Base-by-base conservation (phyloP, 768 basidiomycete genomes). In the Calvatia gigantea region DNA sequence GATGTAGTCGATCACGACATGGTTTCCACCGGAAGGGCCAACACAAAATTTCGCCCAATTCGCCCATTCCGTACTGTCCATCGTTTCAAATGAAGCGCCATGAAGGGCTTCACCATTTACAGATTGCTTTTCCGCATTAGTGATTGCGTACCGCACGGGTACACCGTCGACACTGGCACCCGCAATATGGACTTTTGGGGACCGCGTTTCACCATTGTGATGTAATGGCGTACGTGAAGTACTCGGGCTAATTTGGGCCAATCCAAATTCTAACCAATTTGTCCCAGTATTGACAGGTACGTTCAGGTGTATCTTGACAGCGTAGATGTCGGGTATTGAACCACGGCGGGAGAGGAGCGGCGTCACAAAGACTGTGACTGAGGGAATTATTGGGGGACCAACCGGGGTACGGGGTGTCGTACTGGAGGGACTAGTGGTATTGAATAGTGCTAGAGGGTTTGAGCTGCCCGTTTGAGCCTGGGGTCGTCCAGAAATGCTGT, bases 191-290 rank as follows among this genome's bases (percentile, higher is more conserved):
- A 85, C 74, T 51, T 69, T 75, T 41, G 81, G 79, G 38, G 72
- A 69, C 29, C 60, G 60, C 32, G 37, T 55, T 43, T 64, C 61
- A 32, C 61, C 57, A 45, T 58, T 41, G 45, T 48, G 51, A 11
- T 58, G 51, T 23, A 67, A 57, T 47, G 65, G 35, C 23, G 64
- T 62, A 27, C 60, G 43, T 38, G 45, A 47, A 29, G 29, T 17
- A 11, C 29, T 41, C 54, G 47, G 47, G 39, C 51, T 38, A 59
- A 59, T n/a, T 68, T 69, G 51, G 79, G 83, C 83, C 47, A 91
- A 72, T 25, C 87, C 88, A 62, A 91, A 90, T 65, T 90, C 88
- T 17, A 91, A 72, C 83, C 82, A 87, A 48, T 85, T 86, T n/a
- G 81, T 79, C 53, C 81, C 81, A n/a, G 73, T 64, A 31, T 84